Evolutionary conservation across 192 early-diverging fungal species (phyloP).

Genomic region (Linnemannia elongata): DNA sequence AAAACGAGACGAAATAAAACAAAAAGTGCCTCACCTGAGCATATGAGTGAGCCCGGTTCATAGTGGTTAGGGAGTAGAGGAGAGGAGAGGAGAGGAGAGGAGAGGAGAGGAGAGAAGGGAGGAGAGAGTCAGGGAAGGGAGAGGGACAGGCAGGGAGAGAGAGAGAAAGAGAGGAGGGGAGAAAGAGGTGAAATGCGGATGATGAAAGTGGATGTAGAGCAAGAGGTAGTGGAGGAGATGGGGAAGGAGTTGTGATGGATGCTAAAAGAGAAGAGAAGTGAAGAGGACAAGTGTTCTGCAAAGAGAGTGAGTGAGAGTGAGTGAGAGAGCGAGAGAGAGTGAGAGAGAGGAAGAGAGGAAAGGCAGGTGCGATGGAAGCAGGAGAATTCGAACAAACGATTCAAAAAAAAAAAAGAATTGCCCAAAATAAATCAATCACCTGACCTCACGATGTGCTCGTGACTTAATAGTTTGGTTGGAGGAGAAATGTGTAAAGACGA

Average conservation of each 20-base stretch:
- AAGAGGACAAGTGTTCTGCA: too few relatives aligned
- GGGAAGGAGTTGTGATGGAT: not conserved
- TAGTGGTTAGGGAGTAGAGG: not conserved
- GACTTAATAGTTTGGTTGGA: not conserved
- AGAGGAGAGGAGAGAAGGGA: not conserved
- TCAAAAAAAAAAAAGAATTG: too few relatives aligned
- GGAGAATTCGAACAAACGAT: too few relatives aligned
- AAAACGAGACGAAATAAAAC: not conserved
- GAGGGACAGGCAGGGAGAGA: too few relatives aligned
- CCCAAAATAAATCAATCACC: too few relatives aligned
- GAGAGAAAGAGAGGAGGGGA: not conserved
- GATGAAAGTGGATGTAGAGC: not conserved
- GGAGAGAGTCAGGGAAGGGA: not conserved
- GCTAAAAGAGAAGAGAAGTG: not conserved
- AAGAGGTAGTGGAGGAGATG: not conserved
- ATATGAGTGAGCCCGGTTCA: constrained; percentile 47
- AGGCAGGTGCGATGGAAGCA: not conserved
- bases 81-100: not conserved
- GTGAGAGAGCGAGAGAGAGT: too few relatives aligned
- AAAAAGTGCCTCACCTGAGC: constrained; percentile 41
- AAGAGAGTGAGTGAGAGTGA: not conserved
- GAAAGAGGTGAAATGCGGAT: not conserved
- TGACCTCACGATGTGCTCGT: not conserved
- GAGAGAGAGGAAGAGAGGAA: not conserved
- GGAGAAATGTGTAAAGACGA: not conserved